These are phyloP conservation scores for Nidularia pulvinata DNA, from an alignment of 768 basidiomycete genomes.

Conservation along the genomic window DNA sequence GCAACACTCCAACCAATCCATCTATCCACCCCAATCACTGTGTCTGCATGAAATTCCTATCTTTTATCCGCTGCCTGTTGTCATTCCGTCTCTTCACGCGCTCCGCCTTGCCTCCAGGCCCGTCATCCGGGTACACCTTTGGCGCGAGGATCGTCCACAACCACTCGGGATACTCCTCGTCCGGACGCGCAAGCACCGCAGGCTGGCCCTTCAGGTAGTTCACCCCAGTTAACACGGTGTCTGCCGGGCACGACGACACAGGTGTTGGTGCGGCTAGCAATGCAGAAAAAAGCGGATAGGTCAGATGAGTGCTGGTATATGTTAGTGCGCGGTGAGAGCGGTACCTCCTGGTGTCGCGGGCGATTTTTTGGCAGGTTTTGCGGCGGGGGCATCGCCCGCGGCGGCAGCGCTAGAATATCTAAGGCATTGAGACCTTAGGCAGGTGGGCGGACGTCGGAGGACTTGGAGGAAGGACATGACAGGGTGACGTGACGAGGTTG, in stretches of 20 bases:
- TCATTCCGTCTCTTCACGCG: conserved; percentile 54
- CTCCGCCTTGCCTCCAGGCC: conserved; percentile 69
- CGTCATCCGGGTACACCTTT: conserved; percentile 64
- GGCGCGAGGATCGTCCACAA: conserved; percentile 78
- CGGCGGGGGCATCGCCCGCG: neutral
- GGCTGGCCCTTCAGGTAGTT: conserved; percentile 84
- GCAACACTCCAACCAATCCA: neutral
- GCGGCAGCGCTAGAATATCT: conserved; percentile 4
- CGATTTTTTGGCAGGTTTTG: conserved; percentile 6
- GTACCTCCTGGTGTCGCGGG: conserved; percentile 2
- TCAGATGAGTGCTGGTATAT: neutral
- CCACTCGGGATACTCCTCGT: conserved; percentile 90
- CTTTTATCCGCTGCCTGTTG: conserved; percentile 73
- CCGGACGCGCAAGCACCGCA: conserved; percentile 73
- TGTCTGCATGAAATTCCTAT: conserved; percentile 84
- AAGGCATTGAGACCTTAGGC: conserved; percentile 3
- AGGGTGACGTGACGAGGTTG: neutral
- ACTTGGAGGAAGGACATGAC: conserved; percentile 21
- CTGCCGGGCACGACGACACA: conserved; percentile 65
- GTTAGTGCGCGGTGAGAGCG: conserved; percentile 4
- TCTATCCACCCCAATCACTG: conserved; percentile 39
- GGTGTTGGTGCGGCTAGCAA: conserved; percentile 17
- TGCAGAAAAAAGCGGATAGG: neutral
- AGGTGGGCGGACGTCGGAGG: conserved; percentile 15
- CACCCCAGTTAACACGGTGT: conserved; percentile 78